Percentiles rank a stretch among this genome's conserved stretches.
Evolutionary conservation across 495 filamentous ascomycete species (phyloP).

Genomic region (Lichina pygmaea): DNA sequence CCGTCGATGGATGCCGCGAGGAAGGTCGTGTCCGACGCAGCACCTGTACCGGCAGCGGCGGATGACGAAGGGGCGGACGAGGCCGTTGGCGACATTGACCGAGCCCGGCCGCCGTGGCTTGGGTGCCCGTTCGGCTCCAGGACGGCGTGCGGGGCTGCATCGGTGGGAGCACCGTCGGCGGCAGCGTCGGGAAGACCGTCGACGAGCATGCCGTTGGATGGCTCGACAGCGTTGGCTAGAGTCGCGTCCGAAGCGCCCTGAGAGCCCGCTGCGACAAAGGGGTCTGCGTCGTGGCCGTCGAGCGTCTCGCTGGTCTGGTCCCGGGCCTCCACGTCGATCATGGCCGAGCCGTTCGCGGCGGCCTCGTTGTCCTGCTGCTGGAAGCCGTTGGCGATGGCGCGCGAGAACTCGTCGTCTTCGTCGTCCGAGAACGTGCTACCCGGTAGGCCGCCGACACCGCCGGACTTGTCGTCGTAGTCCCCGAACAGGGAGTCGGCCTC

Average conservation of each 20-base stretch:
- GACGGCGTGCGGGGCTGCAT: constrained; percentile 5
- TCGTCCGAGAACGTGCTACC: constrained; percentile 40
- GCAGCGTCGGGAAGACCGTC: constrained; percentile 12
- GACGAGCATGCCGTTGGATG: neutral
- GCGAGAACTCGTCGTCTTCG: constrained; percentile 68
- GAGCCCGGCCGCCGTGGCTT: constrained; percentile 8
- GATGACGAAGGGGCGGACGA: constrained; percentile 1
- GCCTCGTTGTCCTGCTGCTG: constrained; percentile 9
- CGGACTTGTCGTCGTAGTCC: constrained; percentile 22
- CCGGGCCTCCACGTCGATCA: constrained; percentile 11
- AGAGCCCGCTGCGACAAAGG: neutral
- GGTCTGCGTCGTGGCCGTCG: neutral
- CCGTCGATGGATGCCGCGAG: constrained; percentile 73
- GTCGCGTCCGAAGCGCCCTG: neutral
- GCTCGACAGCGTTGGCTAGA: constrained; percentile 1
- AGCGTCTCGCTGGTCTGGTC: constrained; percentile 8
- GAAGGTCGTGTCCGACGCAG: constrained; percentile 40
- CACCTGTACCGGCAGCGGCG: constrained; percentile 4
- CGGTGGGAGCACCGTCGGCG: constrained; percentile 25
- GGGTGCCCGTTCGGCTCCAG: constrained; percentile 10
- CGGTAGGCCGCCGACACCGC: constrained; percentile 13
- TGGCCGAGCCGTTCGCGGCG: constrained; percentile 7
- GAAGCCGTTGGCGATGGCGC: constrained; percentile 35
- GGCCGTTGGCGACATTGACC: neutral
- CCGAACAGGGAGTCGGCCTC: constrained; percentile 26